Conservation (phyloP, 768 basidiomycete genomes). For the Lactarius quietus region DNA sequence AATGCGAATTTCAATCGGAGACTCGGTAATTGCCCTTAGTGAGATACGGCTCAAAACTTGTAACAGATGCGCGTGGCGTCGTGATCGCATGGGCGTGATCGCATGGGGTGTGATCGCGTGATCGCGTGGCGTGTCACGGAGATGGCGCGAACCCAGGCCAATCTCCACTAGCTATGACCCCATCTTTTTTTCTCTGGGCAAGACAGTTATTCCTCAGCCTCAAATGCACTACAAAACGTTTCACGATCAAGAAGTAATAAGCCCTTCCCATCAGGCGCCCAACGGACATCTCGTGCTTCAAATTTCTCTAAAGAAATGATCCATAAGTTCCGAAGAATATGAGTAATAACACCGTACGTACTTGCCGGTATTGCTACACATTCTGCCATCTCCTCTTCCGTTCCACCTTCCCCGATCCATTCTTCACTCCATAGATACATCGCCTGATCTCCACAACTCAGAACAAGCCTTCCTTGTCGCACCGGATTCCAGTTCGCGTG, state of each 20-base stretch:
- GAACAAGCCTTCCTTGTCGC: constrained; percentile 63
- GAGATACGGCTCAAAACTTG: too few relatives aligned
- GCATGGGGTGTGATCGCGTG: too few relatives aligned
- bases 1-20: constrained; percentile 4
- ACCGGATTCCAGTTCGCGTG: constrained; percentile 81
- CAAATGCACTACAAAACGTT: constrained; percentile 54
- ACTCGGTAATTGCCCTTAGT: constrained; percentile 13
- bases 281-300: constrained; percentile 61
- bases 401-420: constrained; percentile 55
- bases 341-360: constrained; percentile 38
- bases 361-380: constrained; percentile 88
- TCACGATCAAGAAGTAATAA: constrained; percentile 71
- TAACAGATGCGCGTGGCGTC: too few relatives aligned
- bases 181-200: neutral
- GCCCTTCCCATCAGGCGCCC: constrained; percentile 87
- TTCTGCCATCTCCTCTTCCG: constrained; percentile 78
- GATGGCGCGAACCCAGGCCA: too few relatives aligned
- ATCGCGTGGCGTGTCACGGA: too few relatives aligned
- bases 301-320: constrained; percentile 53
- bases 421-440: constrained; percentile 83
- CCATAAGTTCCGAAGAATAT: neutral
- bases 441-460: constrained; percentile 65
- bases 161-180: neutral
- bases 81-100: too few relatives aligned
- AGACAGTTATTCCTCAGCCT: constrained; percentile 19